A percentile compares a stretch with the other conserved stretches of the same genome.
phyloP scores from a whole-genome alignment of 2,329 filamentous ascomycete genomes.

The Pezicula radicicola region DNA sequence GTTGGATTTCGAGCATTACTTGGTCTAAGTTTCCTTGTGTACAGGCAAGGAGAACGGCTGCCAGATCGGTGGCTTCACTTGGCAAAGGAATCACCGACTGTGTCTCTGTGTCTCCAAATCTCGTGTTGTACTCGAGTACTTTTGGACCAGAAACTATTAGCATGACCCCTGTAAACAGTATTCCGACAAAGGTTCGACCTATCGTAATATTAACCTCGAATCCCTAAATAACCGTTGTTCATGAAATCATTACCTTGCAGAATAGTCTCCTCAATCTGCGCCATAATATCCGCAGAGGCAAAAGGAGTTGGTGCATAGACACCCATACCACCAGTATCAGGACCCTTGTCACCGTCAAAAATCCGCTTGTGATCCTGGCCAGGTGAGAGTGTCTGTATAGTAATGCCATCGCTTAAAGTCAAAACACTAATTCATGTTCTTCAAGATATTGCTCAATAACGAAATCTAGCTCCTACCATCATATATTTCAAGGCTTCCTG shows the following conservation, averaged over 20 bases:
- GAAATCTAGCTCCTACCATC: constrained; percentile 79
- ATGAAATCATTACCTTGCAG: constrained; percentile 67
- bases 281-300: constrained; percentile 46
- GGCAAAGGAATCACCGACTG: constrained; percentile 78
- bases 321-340: constrained; percentile 94
- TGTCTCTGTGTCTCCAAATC: constrained; percentile 85
- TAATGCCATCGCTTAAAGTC: constrained; percentile 82
- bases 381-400: constrained; percentile 74
- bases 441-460: constrained; percentile 89
- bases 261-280: constrained; percentile 71
- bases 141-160: constrained; percentile 74
- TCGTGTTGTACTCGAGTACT: constrained; percentile 85
- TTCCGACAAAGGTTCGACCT: constrained; percentile 63
- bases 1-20: constrained; percentile 61
- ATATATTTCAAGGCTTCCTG: constrained; percentile 76
- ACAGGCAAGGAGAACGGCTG: constrained; percentile 80
- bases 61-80: constrained; percentile 72
- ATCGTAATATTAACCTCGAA: constrained; percentile 69
- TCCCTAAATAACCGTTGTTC: constrained; percentile 74
- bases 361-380: constrained; percentile 94
- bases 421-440: constrained; percentile 87
- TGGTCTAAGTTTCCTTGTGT: constrained; percentile 68
- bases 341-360: constrained; percentile 78
- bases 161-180: constrained; percentile 84
- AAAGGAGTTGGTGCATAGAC: constrained; percentile 77